Base-by-base conservation (phyloP, 176 grass and related monocot species). In the Raddia distichophylla region DNA sequence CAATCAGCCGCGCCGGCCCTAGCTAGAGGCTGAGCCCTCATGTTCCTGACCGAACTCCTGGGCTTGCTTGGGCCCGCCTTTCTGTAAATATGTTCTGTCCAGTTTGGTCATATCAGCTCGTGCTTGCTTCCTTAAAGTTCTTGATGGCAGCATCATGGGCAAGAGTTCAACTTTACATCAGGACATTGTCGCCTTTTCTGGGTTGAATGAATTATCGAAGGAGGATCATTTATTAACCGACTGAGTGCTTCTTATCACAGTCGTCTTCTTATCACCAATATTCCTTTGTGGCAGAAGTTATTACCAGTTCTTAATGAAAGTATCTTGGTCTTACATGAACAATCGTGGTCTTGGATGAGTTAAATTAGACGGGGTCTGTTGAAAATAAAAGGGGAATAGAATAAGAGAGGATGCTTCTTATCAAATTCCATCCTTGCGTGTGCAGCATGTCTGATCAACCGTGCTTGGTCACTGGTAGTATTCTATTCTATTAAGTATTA, bases 151-250 rank as follows among this genome's bases (percentile, higher is more conserved):
- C 9, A 60, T 4, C 57, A 22, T 60, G 57, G 37, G 2, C 37
- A 40, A 40, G 37, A 40, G 37, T 5, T 40, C 37, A 40, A 40
- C 37, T 40, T 40, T 40, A 40, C 37, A 40, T 40, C 37, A 40
- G 37, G 37, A 40, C 2, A 40, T 60, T 60, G 10, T 60, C n/a
- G 7, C 40, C n/a, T 19, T 45, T 67, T 40, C 45, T 67, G 6
- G 65, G 16, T 45, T 67, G 7, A 7, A 67, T 67, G 65, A 67
- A 67, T 71, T 51, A 71, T 71, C 12, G 2, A 2, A 51, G 11
- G 47, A 71, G 10, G 68, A 15, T 71, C 20, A 12, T 51, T 71
- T 71, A 71, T 71, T 71, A 71, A 71, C 46, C 33, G n/a, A 71
- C 16, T 27, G n/a, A 71, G 4, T 33, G 70, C 6, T 54, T 73